These are phyloP conservation scores for Chaetoceros tenuissimus DNA, from an alignment of 108 stramenopile species.

Conservation along the genomic window DNA sequence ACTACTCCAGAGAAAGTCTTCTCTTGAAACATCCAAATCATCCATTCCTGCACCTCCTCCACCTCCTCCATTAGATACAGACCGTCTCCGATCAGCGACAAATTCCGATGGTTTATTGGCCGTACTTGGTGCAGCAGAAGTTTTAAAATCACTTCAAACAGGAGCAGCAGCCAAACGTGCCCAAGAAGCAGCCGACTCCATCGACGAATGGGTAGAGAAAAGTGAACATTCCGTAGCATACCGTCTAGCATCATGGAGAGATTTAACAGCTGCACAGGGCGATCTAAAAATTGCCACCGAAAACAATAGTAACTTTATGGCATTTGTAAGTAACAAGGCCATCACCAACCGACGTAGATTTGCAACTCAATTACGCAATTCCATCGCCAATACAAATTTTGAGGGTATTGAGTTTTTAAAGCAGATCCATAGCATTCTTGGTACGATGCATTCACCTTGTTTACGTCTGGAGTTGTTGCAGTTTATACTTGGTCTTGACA, in stretches of 20 bases:
- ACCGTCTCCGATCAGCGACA: constrained; percentile 75
- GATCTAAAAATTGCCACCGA: constrained; percentile 81
- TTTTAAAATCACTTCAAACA: constrained; percentile 76
- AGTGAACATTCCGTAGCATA: constrained; percentile 85
- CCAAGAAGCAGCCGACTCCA: constrained; percentile 53
- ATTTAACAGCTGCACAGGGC: constrained; percentile 82
- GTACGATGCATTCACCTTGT: constrained; percentile 76
- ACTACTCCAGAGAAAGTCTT: not conserved
- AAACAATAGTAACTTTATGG: constrained; percentile 65
- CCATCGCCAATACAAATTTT: constrained; percentile 52
- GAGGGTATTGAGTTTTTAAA: constrained; percentile 54
- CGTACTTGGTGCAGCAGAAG: constrained; percentile 78
- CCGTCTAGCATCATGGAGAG: constrained; percentile 79
- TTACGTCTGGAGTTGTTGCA: constrained; percentile 83
- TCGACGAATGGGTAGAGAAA: constrained; percentile 85
- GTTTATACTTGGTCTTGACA: constrained; percentile 84
- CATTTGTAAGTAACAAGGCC: constrained; percentile 84
- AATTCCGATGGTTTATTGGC: constrained; percentile 83
- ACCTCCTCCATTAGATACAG: constrained; percentile 86
- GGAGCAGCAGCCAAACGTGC: constrained; percentile 64
- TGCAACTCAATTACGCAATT: constrained; percentile 62
- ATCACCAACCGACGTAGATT: constrained; percentile 76
- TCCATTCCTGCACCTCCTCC: constrained; percentile 45
- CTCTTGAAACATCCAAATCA: constrained; percentile 15
- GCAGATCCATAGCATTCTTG: constrained; percentile 52